Evolutionary conservation across 306 rosid genomes (phyloP).

Genomic region (Acacia crassicarpa): DNA sequence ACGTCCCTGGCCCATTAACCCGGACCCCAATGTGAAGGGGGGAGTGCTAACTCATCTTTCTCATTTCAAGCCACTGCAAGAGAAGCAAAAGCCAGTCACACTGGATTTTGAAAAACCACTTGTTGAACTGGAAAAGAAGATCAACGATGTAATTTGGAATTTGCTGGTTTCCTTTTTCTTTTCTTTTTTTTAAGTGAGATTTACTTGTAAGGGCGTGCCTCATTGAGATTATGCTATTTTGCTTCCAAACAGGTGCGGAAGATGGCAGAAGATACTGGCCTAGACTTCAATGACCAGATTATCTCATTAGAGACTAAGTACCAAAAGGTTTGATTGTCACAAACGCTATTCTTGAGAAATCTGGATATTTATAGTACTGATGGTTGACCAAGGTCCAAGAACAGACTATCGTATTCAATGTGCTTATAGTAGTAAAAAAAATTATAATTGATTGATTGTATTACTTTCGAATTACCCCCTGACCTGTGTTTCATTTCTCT

Average conservation of each 20-base stretch:
- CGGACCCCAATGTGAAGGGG: conserved; percentile 88
- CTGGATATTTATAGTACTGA: conserved; percentile 39
- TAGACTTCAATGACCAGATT: conserved; percentile 95
- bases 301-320: conserved; percentile 67
- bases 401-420: conserved; percentile 7
- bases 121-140: conserved; percentile 78
- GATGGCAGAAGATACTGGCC: conserved; percentile 88
- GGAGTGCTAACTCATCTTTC: conserved; percentile 75
- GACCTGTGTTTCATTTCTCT: neutral
- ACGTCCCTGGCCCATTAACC: conserved; percentile 82
- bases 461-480: neutral
- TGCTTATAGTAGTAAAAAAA: neutral
- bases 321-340: conserved; percentile 61
- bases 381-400: conserved; percentile 55
- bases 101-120: conserved; percentile 87
- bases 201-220: conserved; percentile 14
- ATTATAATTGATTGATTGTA: neutral
- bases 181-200: conserved; percentile 6
- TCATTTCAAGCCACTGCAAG: conserved; percentile 75
- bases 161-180: conserved; percentile 12
- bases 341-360: conserved; percentile 14
- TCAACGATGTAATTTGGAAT: conserved; percentile 61
- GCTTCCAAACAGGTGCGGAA: conserved; percentile 66
- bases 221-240: conserved; percentile 23
- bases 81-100: conserved; percentile 73